Base-by-base conservation (phyloP, 768 basidiomycete species). In the Chalciporus chontae region DNA sequence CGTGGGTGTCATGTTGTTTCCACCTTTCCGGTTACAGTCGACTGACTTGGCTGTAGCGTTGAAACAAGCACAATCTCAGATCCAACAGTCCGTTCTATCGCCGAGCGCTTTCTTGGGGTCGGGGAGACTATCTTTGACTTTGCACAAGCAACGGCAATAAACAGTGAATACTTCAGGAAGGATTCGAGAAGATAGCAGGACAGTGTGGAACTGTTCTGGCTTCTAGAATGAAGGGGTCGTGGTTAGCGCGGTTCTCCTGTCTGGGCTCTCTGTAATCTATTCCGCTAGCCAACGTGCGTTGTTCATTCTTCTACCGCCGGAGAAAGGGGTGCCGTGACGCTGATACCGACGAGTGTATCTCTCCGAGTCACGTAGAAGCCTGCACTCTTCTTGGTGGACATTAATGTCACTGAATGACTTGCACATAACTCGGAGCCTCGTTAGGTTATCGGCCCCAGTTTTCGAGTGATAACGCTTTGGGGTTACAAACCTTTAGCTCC, bases 41-140 rank as follows among this genome's bases (percentile, higher is more conserved):
- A 50, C 37, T 32, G 15, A 41, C 24, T 32, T n/a, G 43, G 52
- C 41, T 42, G 31, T 53, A 92, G 93, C 24, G 77, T 85, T 21
- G 73, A 91, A 58, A 80, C 87, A 15, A 72, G 76, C 39, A 60
- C 69, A 9, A 86, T 98, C 53, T 73, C 87, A 34, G 92, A 97
- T 61, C 77, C 86, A 2, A 93, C 87, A 8, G 53, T 84, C 13
- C 85, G 88, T 43, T 79, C 82, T 15, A 69, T 90, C 9, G 84
- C 90, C 3, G 89, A 96, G 59, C 80, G 77, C 50, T 94, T 92
- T 64, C 76, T 98, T 44, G 81, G 84, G 31, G 73, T 93, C 21
- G 95, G 95, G 45, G 95, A 97, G 70, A 83, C 85, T 4, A 69
- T 95, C 29, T 97, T 95, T 71, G 89, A 91, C 63, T 78, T 93